A percentile compares a stretch with the other conserved stretches of the same genome.
phyloP scores from a whole-genome alignment of 345 rosid species.

The Heritiera fomes region DNA sequence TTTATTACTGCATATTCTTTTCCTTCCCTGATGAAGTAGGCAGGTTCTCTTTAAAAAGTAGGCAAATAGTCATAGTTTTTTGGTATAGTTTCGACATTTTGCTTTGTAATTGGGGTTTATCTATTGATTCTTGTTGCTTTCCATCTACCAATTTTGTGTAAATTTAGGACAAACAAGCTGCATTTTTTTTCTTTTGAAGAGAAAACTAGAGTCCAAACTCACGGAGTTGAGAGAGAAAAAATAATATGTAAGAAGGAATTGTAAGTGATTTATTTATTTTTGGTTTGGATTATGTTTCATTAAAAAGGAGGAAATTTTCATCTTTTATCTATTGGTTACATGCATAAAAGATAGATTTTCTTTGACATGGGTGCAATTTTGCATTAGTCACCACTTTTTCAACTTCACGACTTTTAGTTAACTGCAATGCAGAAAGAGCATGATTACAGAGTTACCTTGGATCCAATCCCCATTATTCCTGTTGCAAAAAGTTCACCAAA shows the following conservation, averaged over 20 bases:
- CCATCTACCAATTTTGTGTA: not conserved
- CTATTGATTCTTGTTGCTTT: not conserved
- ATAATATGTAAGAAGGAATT: not conserved
- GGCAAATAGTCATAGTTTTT: not conserved
- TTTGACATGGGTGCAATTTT: not conserved
- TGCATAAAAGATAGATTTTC: too few species aligned
- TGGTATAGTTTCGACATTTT: not conserved
- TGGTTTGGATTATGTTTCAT: not conserved
- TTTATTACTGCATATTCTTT: not conserved
- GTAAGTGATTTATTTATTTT: not conserved
- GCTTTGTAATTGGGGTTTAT: not conserved
- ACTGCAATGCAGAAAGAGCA: not conserved
- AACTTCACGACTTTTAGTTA: not conserved
- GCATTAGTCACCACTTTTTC: conserved; percentile 1
- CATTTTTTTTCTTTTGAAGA: not conserved
- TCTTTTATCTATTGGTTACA: not conserved
- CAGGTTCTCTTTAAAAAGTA: not conserved
- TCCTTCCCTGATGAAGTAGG: not conserved
- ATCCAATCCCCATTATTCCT: not conserved
- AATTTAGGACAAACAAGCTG: not conserved
- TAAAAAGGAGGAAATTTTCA: not conserved
- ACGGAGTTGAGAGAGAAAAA: too few species aligned
- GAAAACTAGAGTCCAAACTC: not conserved
- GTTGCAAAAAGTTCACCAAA: not conserved
- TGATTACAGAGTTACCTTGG: not conserved